A percentile compares a stretch with the other conserved stretches of the same genome.
Conservation (phyloP, 2,329 filamentous ascomycete species). For the Seiridium cupressi region DNA sequence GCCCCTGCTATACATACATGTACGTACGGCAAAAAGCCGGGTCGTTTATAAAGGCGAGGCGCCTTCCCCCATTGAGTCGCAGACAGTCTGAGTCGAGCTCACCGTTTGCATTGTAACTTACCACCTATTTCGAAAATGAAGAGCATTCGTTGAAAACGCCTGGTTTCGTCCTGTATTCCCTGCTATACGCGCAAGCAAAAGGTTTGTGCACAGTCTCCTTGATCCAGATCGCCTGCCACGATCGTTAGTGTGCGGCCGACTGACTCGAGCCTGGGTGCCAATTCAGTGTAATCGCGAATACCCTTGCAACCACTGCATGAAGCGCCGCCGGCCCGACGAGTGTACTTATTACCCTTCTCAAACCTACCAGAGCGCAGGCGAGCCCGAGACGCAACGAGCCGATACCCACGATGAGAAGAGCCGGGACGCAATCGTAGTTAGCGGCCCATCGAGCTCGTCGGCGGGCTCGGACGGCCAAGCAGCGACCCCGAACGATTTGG, state of each 20-base stretch:
- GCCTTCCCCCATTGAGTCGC: background rate
- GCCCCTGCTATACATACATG: too few relatives aligned
- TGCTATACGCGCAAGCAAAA: slow-evolving; percentile 18
- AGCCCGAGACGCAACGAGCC: background rate
- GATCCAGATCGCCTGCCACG: background rate
- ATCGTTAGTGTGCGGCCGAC: background rate
- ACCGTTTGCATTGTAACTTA: background rate
- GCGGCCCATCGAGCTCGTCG: background rate
- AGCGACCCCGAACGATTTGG: slow-evolving; percentile 7
- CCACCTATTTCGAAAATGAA: background rate
- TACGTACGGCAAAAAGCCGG: too few relatives aligned
- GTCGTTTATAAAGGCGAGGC: background rate
- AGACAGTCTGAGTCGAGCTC: background rate
- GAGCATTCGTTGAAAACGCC: slow-evolving; percentile 7
- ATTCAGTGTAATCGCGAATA: slow-evolving; percentile 14
- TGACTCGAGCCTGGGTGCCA: background rate
- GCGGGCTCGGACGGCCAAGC: background rate
- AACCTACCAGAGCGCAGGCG: background rate
- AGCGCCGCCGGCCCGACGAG: slow-evolving; percentile 13
- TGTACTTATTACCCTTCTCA: slow-evolving; percentile 11
- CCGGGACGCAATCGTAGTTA: background rate
- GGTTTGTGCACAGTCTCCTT: slow-evolving; percentile 3
- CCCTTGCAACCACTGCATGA: slow-evolving; percentile 15
- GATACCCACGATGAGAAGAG: background rate
- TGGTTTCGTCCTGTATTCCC: slow-evolving; percentile 13